Percentiles rank a stretch among this genome's conserved stretches.
phyloP scores from a whole-genome alignment of 495 filamentous ascomycete species.

The Recurvomyces mirabilis region DNA sequence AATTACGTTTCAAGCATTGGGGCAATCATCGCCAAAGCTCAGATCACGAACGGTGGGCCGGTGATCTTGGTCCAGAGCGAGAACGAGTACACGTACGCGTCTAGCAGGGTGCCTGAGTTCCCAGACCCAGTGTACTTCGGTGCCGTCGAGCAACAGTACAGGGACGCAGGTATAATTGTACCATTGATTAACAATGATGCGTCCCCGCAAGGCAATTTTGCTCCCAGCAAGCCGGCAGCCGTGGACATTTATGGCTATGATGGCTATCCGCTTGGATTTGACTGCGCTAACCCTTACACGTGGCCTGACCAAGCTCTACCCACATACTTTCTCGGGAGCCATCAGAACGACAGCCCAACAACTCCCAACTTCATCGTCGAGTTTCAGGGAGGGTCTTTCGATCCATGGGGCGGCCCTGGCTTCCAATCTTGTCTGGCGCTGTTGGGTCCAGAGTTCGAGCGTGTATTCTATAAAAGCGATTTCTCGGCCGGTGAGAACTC shows the following conservation, averaged over 20 bases:
- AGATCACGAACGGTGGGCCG: constrained; percentile 70
- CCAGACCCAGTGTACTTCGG: constrained; percentile 57
- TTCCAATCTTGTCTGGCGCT: constrained; percentile 52
- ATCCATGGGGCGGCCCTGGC: constrained; percentile 53
- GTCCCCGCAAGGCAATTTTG: constrained; percentile 44
- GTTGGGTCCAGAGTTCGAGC: constrained; percentile 57
- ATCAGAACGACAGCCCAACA: constrained; percentile 47
- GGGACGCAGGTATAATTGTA: constrained; percentile 57
- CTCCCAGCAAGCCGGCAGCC: constrained; percentile 46
- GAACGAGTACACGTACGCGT: constrained; percentile 52
- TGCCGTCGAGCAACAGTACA: constrained; percentile 55
- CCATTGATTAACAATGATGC: constrained; percentile 73
- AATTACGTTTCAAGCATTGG: constrained; percentile 47
- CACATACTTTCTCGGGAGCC: constrained; percentile 33
- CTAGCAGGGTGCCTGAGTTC: constrained; percentile 2
- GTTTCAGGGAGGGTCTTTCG: constrained; percentile 65
- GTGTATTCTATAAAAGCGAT: constrained; percentile 74
- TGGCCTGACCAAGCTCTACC: constrained; percentile 34
- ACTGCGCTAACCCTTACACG: constrained; percentile 33
- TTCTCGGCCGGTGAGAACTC: no score
- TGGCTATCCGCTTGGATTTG: constrained; percentile 50
- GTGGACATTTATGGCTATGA: constrained; percentile 76
- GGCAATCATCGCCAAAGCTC: constrained; percentile 55
- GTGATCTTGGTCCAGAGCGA: constrained; percentile 70
- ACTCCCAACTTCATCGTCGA: constrained; percentile 60